A percentile compares a stretch with the other conserved stretches of the same genome.
phyloP scores from a whole-genome alignment of 1,284 basidiomycete species.

The Inonotus obliquus region DNA sequence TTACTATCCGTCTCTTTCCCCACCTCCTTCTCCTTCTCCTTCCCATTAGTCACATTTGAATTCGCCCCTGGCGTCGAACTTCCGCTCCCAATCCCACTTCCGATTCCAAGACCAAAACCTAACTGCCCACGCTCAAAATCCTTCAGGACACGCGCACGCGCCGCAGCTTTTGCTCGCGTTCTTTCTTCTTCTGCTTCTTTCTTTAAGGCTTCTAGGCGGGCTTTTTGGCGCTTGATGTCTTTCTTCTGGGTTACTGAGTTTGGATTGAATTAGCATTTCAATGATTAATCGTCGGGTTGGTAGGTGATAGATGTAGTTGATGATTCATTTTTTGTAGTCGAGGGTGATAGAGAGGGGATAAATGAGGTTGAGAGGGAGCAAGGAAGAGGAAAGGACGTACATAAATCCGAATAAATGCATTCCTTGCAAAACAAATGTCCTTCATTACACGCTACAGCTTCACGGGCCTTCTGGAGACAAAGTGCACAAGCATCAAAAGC shows the following conservation, averaged over 20 bases:
- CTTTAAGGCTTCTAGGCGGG: constrained; percentile 65
- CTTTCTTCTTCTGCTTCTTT: constrained; percentile 74
- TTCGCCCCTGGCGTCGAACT: constrained; percentile 29
- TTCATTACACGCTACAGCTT: constrained; percentile 76
- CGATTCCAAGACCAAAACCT: constrained; percentile 44
- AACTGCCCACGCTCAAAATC: constrained; percentile 86
- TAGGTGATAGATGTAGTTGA: no score
- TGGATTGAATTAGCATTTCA: no score
- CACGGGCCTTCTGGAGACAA: constrained; percentile 74
- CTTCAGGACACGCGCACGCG: constrained; percentile 76
- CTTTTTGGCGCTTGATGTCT: constrained; percentile 83
- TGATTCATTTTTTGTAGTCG: constrained; percentile 5
- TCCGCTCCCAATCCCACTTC: constrained; percentile 21
- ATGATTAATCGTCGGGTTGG: no score
- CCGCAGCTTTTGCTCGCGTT: constrained; percentile 57
- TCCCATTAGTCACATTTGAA: constrained; percentile 26
- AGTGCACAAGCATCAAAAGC: constrained; percentile 83
- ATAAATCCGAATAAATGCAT: constrained; percentile 72
- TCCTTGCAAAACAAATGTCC: constrained; percentile 93
- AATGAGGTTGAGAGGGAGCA: background rate
- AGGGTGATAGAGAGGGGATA: background rate
- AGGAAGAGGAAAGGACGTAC: constrained; percentile 37
- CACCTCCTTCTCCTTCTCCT: constrained; percentile 4
- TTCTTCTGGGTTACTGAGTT: constrained; percentile 77
- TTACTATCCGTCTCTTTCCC: background rate